Percentiles rank a stretch among this genome's conserved stretches.
Conservation (phyloP, 2,329 filamentous ascomycete genomes). For the Exophiala sp. region DNA sequence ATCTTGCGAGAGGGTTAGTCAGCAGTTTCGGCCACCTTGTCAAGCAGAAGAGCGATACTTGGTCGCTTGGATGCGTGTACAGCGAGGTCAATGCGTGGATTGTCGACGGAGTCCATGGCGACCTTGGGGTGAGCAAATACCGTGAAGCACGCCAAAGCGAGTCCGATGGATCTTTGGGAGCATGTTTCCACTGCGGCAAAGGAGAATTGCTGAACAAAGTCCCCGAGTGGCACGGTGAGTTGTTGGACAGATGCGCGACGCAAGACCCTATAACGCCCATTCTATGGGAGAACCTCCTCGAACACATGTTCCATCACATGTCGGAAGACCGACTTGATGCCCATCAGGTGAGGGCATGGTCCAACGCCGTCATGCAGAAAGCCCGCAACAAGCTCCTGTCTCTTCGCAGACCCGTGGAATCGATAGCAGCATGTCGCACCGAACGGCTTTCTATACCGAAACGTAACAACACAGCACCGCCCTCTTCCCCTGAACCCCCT, state of each 20-base stretch:
- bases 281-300: slow-evolving; percentile 11
- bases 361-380: slow-evolving; percentile 5
- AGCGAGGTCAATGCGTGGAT: slow-evolving; percentile 32
- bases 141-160: slow-evolving; percentile 24
- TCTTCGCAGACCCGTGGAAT: not conserved
- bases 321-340: slow-evolving; percentile 4
- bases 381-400: slow-evolving; percentile 1
- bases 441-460: not conserved
- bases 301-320: slow-evolving; percentile 8
- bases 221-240: slow-evolving; percentile 24
- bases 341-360: slow-evolving; percentile 4
- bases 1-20: slow-evolving; percentile 11
- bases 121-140: slow-evolving; percentile 11
- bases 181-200: slow-evolving; percentile 33
- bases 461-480: not conserved
- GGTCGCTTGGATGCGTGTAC: slow-evolving; percentile 34
- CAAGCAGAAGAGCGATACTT: slow-evolving; percentile 30
- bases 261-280: slow-evolving; percentile 29
- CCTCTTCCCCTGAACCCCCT: not conserved
- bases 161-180: slow-evolving; percentile 17
- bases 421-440: not conserved
- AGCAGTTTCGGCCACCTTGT: not conserved
- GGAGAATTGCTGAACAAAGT: slow-evolving; percentile 28
- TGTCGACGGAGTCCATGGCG: slow-evolving; percentile 18
- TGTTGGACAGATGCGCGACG: slow-evolving; percentile 5